phyloP scores from a whole-genome alignment of 2,329 filamentous ascomycete species.

The Pestalotiopsis sp. region DNA sequence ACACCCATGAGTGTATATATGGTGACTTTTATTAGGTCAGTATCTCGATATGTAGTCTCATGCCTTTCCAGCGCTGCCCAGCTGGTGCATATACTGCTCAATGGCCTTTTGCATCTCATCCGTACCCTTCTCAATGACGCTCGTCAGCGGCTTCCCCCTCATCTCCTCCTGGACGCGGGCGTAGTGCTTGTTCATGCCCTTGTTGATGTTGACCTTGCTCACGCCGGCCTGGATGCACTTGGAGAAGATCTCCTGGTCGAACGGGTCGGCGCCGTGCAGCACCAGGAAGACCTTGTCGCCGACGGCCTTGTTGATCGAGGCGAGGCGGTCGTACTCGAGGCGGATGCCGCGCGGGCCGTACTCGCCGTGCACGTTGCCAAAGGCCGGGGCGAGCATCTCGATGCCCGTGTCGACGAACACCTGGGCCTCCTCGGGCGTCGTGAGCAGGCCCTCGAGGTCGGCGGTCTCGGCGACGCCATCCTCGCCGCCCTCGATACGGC shows the following conservation, averaged over 20 bases:
- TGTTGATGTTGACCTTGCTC: slow-evolving; percentile 55
- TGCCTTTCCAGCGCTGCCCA: slow-evolving; percentile 50
- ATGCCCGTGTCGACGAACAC: slow-evolving; percentile 70
- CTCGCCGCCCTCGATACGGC: slow-evolving; percentile 68
- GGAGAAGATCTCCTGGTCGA: slow-evolving; percentile 46
- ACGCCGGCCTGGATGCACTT: slow-evolving; percentile 49
- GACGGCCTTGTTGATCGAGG: slow-evolving; percentile 42
- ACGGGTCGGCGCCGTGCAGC: slow-evolving; percentile 52
- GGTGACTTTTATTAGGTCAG: too few relatives aligned
- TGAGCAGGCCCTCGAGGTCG: slow-evolving; percentile 42
- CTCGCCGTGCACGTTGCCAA: slow-evolving; percentile 71
- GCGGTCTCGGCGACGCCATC: slow-evolving; percentile 65
- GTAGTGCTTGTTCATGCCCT: slow-evolving; percentile 54
- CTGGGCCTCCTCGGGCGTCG: slow-evolving; percentile 65
- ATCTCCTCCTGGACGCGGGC: slow-evolving; percentile 47
- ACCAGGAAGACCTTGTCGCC: slow-evolving; percentile 49
- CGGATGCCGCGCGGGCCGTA: slow-evolving; percentile 55
- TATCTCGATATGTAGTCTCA: background rate
- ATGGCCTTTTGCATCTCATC: slow-evolving; percentile 50
- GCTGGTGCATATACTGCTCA: slow-evolving; percentile 48
- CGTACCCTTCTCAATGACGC: slow-evolving; percentile 50
- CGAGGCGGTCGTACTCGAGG: slow-evolving; percentile 38
- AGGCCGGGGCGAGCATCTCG: slow-evolving; percentile 69
- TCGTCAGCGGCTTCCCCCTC: slow-evolving; percentile 48
- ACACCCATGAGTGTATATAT: too few relatives aligned